These are phyloP conservation scores for Pleodorina starrii DNA, from an alignment of 139 green algal species.

Conservation along the genomic window DNA sequence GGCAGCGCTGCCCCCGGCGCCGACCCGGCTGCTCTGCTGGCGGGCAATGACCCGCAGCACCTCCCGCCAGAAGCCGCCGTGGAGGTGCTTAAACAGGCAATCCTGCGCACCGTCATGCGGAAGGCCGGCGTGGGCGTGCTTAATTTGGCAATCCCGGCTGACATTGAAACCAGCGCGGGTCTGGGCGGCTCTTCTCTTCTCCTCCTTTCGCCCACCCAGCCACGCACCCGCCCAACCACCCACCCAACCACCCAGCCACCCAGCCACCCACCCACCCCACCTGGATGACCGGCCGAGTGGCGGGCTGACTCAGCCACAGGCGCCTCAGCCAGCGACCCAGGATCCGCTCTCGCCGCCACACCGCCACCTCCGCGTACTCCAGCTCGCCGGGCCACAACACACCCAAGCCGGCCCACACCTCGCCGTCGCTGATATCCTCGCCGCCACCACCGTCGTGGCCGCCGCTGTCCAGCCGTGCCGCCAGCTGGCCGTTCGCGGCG, in stretches of 20 bases:
- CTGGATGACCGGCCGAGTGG: conserved; percentile 10
- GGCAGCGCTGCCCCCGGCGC: too few species aligned
- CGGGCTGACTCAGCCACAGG: conserved; percentile 8
- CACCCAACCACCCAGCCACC: too few species aligned
- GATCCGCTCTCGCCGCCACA: conserved; percentile 21
- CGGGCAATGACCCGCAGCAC: neutral
- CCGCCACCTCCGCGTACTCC: neutral
- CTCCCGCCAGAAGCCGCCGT: neutral
- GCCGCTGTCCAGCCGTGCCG: too few species aligned
- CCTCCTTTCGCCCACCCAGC: neutral
- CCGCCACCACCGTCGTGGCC: too few species aligned
- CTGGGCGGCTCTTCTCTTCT: too few species aligned
- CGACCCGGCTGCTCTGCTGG: neutral
- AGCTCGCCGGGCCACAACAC: neutral
- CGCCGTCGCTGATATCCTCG: neutral
- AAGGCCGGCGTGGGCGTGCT: too few species aligned
- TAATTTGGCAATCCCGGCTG: too few species aligned
- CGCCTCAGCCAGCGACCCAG: conserved; percentile 33
- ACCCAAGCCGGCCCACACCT: neutral
- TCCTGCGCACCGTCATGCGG: too few species aligned
- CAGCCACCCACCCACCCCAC: neutral
- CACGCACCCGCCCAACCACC: too few species aligned
- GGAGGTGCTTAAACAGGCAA: neutral
- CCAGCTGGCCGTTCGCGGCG: too few species aligned
- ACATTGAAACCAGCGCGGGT: too few species aligned